Base-by-base conservation (phyloP, 768 basidiomycete genomes). In the Udeniomyces megalosporus region DNA sequence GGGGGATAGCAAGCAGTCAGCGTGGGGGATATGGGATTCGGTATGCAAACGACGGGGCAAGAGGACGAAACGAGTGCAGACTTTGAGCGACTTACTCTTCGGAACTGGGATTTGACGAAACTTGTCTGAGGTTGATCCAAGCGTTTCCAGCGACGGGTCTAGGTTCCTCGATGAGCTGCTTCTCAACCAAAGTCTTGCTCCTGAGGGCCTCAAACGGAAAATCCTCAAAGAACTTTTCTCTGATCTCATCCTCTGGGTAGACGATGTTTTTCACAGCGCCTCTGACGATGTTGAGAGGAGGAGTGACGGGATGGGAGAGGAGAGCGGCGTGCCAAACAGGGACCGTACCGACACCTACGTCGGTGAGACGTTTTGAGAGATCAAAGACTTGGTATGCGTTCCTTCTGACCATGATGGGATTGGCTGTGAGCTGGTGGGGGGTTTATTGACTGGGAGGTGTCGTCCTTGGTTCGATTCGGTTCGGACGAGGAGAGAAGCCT, bases 161-260 rank as follows among this genome's bases (percentile, higher is more conserved):
- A 47, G 79, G 76, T 22, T 77, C 75, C 69, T 80, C 77, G 54
- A 87, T 77, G 20, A 35, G 48, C 15, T 67, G 69, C 17, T 78
- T 78, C 74, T 99, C 95, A 0, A 87, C 81, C 56, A 99, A 72
- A 12, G 80, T 82, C 10, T 78, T 77, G 1, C 89, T 82, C 47
- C 92, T 79, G 74, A 92, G 86, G 1, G 89, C 85, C 75, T 99
- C 92, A 70, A 95, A 95, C 7, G 95, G 91, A 72, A 95, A 92
- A 76, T 99, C 95, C 46, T 78, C 77, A 77, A 92, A 97, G 78
- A 99, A 97, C 72, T 88, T 87, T 59, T 82, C 78, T 38, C 95
- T 82, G 62, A 97, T 76, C 65, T 80, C 78, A 72, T 99, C 95
- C 71, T 93, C 89, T 45, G 85, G 62, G 71, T 91, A 95, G 58